These are phyloP conservation scores for Rubus idaeus DNA, from an alignment of 306 rosid species.

Conservation along the genomic window DNA sequence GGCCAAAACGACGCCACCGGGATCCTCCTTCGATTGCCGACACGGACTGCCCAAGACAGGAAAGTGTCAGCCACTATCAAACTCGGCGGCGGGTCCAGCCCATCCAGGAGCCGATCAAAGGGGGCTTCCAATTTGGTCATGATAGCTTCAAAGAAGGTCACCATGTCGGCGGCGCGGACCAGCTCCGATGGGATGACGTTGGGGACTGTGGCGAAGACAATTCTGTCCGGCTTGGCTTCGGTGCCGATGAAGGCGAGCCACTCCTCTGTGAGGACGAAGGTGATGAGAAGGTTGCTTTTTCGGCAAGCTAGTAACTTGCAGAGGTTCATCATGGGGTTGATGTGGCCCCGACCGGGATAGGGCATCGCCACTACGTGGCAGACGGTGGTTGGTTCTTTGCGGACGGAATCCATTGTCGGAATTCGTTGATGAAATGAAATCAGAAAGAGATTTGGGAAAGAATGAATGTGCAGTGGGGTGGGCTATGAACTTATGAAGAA, in stretches of 20 bases:
- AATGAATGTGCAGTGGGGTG: background rate
- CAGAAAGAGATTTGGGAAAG: background rate
- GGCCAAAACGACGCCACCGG: slow-evolving; percentile 52
- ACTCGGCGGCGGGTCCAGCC: slow-evolving; percentile 24
- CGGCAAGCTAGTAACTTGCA: slow-evolving; percentile 36
- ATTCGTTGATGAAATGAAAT: background rate
- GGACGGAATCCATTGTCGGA: slow-evolving; percentile 5
- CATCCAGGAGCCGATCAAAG: slow-evolving; percentile 33
- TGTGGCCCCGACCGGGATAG: slow-evolving; percentile 46
- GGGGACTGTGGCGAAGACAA: slow-evolving; percentile 35
- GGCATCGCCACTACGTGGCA: slow-evolving; percentile 46
- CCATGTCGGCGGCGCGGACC: slow-evolving; percentile 17
- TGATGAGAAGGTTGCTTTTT: slow-evolving; percentile 28
- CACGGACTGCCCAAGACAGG: slow-evolving; percentile 32
- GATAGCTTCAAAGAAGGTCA: slow-evolving; percentile 28
- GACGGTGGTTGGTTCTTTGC: background rate
- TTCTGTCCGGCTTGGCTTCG: slow-evolving; percentile 28
- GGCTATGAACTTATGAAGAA: background rate
- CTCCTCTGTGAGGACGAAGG: slow-evolving; percentile 48
- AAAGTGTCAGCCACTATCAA: slow-evolving; percentile 31
- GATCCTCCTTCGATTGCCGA: slow-evolving; percentile 42
- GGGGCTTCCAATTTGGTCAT: slow-evolving; percentile 52
- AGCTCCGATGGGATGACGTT: slow-evolving; percentile 49
- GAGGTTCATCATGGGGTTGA: slow-evolving; percentile 50
- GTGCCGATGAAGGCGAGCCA: slow-evolving; percentile 33